phyloP scores from a whole-genome alignment of 192 early-diverging fungal species.

The Coemansia sp. region DNA sequence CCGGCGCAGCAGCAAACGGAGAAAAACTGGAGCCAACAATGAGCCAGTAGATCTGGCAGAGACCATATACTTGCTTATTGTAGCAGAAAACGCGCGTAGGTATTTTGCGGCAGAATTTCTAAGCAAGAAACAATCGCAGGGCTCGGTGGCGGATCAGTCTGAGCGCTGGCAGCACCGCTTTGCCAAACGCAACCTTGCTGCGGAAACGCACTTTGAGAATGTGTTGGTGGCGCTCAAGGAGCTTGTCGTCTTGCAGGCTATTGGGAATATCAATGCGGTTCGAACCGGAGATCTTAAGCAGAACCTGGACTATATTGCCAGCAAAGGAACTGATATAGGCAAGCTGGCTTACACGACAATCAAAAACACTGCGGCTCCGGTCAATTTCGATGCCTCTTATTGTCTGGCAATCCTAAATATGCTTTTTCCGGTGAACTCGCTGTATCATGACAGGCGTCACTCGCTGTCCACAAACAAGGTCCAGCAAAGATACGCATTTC shows the following conservation, averaged over 20 bases:
- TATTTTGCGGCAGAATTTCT: slow-evolving; percentile 19
- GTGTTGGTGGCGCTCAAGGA: slow-evolving; percentile 49
- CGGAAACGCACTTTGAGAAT: slow-evolving; percentile 49
- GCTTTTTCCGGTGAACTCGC: slow-evolving; percentile 41
- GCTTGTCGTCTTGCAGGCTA: slow-evolving; percentile 34
- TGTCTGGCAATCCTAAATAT: slow-evolving; percentile 44
- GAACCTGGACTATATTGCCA: background rate
- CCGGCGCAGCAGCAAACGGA: background rate
- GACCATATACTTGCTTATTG: slow-evolving; percentile 31
- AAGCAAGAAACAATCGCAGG: slow-evolving; percentile 21
- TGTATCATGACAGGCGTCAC: background rate
- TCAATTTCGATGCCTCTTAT: slow-evolving; percentile 16
- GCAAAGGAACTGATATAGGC: background rate
- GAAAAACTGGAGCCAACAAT: background rate
- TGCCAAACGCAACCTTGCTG: slow-evolving; percentile 45
- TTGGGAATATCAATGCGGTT: slow-evolving; percentile 2
- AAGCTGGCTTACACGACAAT: background rate
- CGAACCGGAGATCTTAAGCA: slow-evolving; percentile 24
- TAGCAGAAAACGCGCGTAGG: slow-evolving; percentile 36
- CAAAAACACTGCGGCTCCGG: background rate
- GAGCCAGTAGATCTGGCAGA: background rate
- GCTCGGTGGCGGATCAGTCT: slow-evolving; percentile 36
- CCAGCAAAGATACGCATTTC: slow-evolving; percentile 34
- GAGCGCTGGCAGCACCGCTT: slow-evolving; percentile 49
- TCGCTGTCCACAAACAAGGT: slow-evolving; percentile 9